Evolutionary conservation across 1,284 basidiomycete genomes (phyloP).

Genomic region (Tylopilus sp.): DNA sequence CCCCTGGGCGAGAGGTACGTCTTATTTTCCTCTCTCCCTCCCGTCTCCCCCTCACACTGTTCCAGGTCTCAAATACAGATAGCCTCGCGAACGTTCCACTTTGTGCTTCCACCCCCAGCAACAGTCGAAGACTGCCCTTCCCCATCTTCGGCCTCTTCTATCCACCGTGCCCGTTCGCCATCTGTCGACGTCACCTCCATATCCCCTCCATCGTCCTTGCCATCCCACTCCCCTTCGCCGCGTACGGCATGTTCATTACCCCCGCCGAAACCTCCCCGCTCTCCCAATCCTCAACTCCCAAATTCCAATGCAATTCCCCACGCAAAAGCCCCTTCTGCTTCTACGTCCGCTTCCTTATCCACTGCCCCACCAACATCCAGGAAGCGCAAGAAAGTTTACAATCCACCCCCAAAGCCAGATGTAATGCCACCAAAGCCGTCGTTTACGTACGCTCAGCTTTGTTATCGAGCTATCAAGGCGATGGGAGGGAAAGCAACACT

Average conservation of each 20-base stretch:
- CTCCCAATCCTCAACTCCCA: constrained; percentile 47
- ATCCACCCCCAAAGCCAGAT: constrained; percentile 54
- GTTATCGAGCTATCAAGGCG: constrained; percentile 72
- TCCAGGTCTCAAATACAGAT: constrained; percentile 96
- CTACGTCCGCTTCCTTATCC: constrained; percentile 10
- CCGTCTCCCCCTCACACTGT: constrained; percentile 6
- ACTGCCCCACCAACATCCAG: constrained; percentile 38
- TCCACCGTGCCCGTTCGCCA: constrained; percentile 56
- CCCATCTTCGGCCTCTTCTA: constrained; percentile 62
- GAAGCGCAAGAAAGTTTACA: constrained; percentile 65
- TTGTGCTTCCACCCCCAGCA: constrained; percentile 77
- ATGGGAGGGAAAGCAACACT: constrained; percentile 82
- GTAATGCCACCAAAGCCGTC: constrained; percentile 76
- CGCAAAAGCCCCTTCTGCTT: constrained; percentile 37
- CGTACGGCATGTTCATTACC: constrained; percentile 32
- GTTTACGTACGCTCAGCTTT: constrained; percentile 73
- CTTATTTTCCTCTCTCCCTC: constrained; percentile 2
- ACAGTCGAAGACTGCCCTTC: constrained; percentile 71
- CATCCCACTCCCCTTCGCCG: constrained; percentile 65
- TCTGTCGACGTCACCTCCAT: constrained; percentile 77
- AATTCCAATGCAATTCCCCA: constrained; percentile 58
- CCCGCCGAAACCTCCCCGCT: constrained; percentile 37
- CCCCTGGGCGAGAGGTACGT: constrained; percentile 76
- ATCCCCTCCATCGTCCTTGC: constrained; percentile 74
- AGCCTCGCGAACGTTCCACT: constrained; percentile 95